phyloP scores from a whole-genome alignment of 2,329 filamentous ascomycete genomes.

The Gaeumannomyces tritici region DNA sequence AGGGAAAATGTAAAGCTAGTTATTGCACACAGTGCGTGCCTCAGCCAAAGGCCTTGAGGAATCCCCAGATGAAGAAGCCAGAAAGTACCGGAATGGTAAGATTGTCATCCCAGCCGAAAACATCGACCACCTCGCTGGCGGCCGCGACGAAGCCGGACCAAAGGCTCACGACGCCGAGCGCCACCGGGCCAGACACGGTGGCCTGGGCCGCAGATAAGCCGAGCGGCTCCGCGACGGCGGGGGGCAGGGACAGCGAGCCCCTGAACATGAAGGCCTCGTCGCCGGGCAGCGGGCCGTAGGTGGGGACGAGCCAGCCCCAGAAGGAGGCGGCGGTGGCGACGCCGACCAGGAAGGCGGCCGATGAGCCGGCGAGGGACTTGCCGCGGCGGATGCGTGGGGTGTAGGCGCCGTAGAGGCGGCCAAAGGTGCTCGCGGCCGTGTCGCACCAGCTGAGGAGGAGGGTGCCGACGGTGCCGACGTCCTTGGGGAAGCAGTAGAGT shows the following conservation, averaged over 20 bases:
- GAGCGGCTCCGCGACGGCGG: constrained; percentile 44
- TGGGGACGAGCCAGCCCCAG: constrained; percentile 77
- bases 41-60: constrained; percentile 76
- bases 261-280: constrained; percentile 76
- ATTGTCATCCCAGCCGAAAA: constrained; percentile 96
- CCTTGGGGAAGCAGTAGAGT: constrained; percentile 82
- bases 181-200: constrained; percentile 59
- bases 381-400: constrained; percentile 76
- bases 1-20: neutral
- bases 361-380: constrained; percentile 83
- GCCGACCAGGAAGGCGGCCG: constrained; percentile 76
- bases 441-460: constrained; percentile 96
- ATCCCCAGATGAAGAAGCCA: constrained; percentile 80
- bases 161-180: constrained; percentile 71
- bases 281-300: constrained; percentile 54
- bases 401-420: constrained; percentile 78
- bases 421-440: constrained; percentile 91
- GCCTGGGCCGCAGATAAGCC: constrained; percentile 50
- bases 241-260: constrained; percentile 63
- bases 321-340: constrained; percentile 76
- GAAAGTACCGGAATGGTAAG: constrained; percentile 91
- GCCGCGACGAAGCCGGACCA: constrained; percentile 86
- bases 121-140: constrained; percentile 79
- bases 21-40: neutral
- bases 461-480: constrained; percentile 81